These are phyloP conservation scores for Calonectria pseudoturangicola DNA, from an alignment of 2,329 filamentous ascomycete species.

Conservation along the genomic window DNA sequence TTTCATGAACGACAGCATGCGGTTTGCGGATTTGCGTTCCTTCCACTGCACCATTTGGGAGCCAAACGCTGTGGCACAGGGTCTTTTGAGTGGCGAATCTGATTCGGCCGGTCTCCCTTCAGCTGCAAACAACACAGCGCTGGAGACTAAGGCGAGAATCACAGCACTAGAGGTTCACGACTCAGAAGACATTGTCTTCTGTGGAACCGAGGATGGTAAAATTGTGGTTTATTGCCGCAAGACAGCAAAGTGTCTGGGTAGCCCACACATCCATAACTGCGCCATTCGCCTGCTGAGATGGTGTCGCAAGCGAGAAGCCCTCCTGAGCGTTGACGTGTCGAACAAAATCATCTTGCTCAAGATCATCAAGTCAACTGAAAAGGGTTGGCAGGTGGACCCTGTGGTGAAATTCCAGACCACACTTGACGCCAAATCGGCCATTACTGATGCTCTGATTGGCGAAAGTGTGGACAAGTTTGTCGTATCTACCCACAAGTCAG, in stretches of 20 bases:
- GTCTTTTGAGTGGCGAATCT: conserved; percentile 53
- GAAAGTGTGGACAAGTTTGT: conserved; percentile 55
- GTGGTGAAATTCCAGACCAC: conserved; percentile 46
- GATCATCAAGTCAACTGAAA: conserved; percentile 40
- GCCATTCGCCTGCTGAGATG: conserved; percentile 55
- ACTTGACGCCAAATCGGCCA: conserved; percentile 50
- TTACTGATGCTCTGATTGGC: conserved; percentile 53
- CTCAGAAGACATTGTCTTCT: conserved; percentile 55
- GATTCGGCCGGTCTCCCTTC: conserved; percentile 49
- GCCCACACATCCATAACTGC: conserved; percentile 56
- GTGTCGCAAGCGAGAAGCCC: conserved; percentile 47
- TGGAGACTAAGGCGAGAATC: conserved; percentile 54
- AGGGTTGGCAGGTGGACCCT: conserved; percentile 36
- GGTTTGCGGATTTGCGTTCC: conserved; percentile 60
- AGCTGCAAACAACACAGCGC: conserved; percentile 49
- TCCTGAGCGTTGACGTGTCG: conserved; percentile 56
- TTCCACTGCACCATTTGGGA: conserved; percentile 62
- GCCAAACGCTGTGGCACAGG: conserved; percentile 54
- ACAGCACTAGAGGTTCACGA: conserved; percentile 55
- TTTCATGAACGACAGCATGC: conserved; percentile 58
- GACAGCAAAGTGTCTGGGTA: conserved; percentile 43
- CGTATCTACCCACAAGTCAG: conserved; percentile 57
- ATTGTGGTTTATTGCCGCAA: conserved; percentile 56
- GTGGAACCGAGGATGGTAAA: conserved; percentile 61
- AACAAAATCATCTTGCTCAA: conserved; percentile 50